Conservation (phyloP, 495 filamentous ascomycete species). For the Daldinia childiae region DNA sequence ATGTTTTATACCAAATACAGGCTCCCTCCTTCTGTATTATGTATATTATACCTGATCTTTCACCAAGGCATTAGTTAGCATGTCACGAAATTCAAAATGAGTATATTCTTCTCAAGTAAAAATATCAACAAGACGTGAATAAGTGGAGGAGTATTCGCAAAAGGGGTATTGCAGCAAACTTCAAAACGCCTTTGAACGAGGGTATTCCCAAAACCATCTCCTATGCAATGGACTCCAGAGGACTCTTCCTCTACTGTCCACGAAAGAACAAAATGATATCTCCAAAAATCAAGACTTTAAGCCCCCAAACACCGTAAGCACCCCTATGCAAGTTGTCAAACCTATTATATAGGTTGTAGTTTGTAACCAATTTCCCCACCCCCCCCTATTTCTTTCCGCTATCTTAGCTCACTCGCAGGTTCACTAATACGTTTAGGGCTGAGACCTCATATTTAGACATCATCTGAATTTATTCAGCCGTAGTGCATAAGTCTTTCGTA, state of each 20-base stretch:
- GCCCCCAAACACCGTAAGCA: conserved; percentile 24
- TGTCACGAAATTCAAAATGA: neutral
- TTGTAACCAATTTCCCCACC: neutral
- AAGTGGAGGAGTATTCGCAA: conserved; percentile 8
- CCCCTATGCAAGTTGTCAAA: conserved; percentile 28
- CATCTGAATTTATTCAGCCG: neutral
- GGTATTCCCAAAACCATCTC: conserved; percentile 19
- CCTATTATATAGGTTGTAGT: conserved; percentile 6
- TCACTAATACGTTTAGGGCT: neutral
- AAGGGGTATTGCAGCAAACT: conserved; percentile 13
- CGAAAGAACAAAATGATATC: neutral
- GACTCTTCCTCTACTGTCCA: neutral
- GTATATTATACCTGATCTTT: too few relatives aligned
- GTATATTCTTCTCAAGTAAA: neutral
- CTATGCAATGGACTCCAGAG: conserved; percentile 14
- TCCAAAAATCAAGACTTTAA: conserved; percentile 24
- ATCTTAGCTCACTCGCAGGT: neutral
- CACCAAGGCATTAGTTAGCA: neutral
- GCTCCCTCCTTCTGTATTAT: too few relatives aligned
- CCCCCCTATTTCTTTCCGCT: neutral
- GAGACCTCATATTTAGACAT: neutral
- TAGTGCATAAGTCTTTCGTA: too few relatives aligned
- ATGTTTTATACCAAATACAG: neutral
- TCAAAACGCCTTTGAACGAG: conserved; percentile 31
- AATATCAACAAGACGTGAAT: neutral